Conservation (phyloP, 2,329 filamentous ascomycete species). For the Graphiopsis chlorocephala region DNA sequence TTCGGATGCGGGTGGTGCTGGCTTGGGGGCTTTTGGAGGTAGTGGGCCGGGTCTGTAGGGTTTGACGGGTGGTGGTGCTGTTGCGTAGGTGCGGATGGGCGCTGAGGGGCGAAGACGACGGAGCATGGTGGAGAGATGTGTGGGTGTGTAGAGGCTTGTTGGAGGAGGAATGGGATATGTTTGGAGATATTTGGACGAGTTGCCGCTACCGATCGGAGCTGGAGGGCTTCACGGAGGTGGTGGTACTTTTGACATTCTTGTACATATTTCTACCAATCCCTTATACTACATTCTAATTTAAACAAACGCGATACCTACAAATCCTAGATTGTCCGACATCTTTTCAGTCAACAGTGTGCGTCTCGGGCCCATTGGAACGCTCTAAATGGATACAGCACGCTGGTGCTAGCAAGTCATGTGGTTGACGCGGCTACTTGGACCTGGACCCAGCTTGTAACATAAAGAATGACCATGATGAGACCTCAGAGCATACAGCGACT, state of each 20-base stretch:
- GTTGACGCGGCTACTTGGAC: neutral
- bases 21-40: constrained; percentile 6
- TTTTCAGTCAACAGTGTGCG: neutral
- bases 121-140: neutral
- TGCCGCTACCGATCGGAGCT: neutral
- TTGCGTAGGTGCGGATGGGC: constrained; percentile 11
- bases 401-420: neutral
- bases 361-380: neutral
- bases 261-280: neutral
- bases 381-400: neutral
- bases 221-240: neutral
- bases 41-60: constrained; percentile 10
- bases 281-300: neutral
- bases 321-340: neutral
- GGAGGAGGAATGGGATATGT: neutral
- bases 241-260: neutral
- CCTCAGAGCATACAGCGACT: neutral
- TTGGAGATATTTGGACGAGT: neutral
- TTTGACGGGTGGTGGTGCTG: constrained; percentile 9
- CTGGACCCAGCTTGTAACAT: neutral
- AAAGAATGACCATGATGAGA: neutral
- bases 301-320: neutral
- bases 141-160: neutral
- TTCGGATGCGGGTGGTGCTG: neutral
- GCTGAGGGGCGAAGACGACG: neutral